These are phyloP conservation scores for Stephanocyclus meneghinianus DNA, from an alignment of 352 stramenopile genomes.

Conservation along the genomic window DNA sequence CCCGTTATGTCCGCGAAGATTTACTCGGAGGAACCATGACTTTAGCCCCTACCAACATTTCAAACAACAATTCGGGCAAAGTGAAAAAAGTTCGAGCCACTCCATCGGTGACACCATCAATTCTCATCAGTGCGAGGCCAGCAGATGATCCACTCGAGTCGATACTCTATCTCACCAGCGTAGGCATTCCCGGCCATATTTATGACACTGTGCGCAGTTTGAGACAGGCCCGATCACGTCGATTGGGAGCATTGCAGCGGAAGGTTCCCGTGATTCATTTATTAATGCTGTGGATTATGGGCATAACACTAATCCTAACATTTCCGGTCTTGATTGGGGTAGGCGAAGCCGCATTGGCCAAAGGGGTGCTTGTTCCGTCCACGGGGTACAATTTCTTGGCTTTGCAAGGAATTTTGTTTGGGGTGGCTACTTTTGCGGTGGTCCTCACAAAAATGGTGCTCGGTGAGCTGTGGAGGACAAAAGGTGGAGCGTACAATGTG, in stretches of 20 bases:
- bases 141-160: slow-evolving; percentile 61
- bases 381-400: slow-evolving; percentile 37
- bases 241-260: slow-evolving; percentile 49
- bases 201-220: slow-evolving; percentile 67
- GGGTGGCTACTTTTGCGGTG: slow-evolving; percentile 55
- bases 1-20: slow-evolving; percentile 38
- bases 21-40: slow-evolving; percentile 35
- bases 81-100: background rate
- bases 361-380: background rate
- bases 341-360: slow-evolving; percentile 27
- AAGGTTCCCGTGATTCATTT: slow-evolving; percentile 63
- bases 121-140: slow-evolving; percentile 44
- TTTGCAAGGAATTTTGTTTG: slow-evolving; percentile 62
- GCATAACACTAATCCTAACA: slow-evolving; percentile 45
- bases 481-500: slow-evolving; percentile 67
- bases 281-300: slow-evolving; percentile 58
- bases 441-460: slow-evolving; percentile 56
- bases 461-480: slow-evolving; percentile 48
- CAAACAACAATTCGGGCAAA: background rate
- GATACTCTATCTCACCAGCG: slow-evolving; percentile 66
- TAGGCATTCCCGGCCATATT: slow-evolving; percentile 52
- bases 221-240: slow-evolving; percentile 46
- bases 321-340: slow-evolving; percentile 56
- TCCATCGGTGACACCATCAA: slow-evolving; percentile 32
- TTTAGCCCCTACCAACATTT: background rate